These are phyloP conservation scores for Fraxinus anomala DNA, from an alignment of 257 asterid genomes.

Conservation along the genomic window DNA sequence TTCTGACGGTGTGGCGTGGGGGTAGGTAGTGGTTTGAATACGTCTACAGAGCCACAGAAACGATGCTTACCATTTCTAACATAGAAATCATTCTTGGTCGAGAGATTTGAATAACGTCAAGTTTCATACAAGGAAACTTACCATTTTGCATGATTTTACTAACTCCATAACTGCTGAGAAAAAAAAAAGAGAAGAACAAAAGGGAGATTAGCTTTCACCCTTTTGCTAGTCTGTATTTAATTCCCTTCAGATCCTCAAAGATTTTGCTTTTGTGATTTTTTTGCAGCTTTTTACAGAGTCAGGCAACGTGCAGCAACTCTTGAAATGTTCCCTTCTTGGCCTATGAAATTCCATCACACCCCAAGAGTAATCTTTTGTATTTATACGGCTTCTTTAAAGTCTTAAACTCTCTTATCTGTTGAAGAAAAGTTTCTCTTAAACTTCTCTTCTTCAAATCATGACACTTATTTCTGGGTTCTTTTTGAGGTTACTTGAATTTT, in stretches of 20 bases:
- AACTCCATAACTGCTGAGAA: conserved; percentile 65
- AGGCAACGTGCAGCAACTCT: conserved; percentile 82
- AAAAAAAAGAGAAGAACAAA: neutral
- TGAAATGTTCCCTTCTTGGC: conserved; percentile 98
- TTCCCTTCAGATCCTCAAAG: conserved; percentile 42
- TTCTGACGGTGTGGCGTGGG: conserved; percentile 25
- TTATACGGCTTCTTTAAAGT: neutral
- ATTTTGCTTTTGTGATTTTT: conserved; percentile 54
- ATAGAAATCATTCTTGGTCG: conserved; percentile 65
- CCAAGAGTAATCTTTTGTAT: conserved; percentile 45
- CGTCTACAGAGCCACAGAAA: conserved; percentile 34
- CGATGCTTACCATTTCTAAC: conserved; percentile 47
- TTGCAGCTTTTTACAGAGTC: conserved; percentile 79
- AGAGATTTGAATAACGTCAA: conserved; percentile 69
- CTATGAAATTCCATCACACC: conserved; percentile 74
- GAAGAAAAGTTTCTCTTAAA: neutral
- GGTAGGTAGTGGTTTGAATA: conserved; percentile 38
- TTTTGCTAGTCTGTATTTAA: conserved; percentile 11
- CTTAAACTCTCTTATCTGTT: neutral
- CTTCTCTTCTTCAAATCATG: too few relatives aligned
- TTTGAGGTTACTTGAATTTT: conserved; percentile 36
- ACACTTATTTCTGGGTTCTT: conserved; percentile 16
- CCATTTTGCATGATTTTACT: conserved; percentile 68
- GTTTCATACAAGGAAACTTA: conserved; percentile 66
- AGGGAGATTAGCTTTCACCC: conserved; percentile 37